Percentiles rank a stretch among this genome's conserved stretches.
These are phyloP conservation scores for Tetrahymena malaccensis DNA, from an alignment of 73 alveolate genomes.

Conservation along the genomic window DNA sequence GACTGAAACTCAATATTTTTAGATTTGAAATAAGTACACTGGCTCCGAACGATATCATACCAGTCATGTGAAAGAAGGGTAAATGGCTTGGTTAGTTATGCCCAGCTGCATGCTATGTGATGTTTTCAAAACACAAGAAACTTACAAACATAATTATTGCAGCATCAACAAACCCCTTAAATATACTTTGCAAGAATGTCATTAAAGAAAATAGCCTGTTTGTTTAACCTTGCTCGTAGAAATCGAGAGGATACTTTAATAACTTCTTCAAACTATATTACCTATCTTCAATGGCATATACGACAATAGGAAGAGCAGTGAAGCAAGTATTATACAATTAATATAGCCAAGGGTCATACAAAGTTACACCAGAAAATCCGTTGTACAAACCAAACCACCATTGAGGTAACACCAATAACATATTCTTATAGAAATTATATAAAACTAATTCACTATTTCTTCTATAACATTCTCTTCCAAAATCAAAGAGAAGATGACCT, in stretches of 20 bases:
- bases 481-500: conserved; percentile 71
- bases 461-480: conserved; percentile 90
- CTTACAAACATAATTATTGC: background rate
- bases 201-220: background rate
- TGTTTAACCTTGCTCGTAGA: background rate
- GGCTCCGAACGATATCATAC: background rate
- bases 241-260: background rate
- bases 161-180: background rate
- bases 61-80: background rate
- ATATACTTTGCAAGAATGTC: background rate
- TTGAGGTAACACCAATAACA: conserved; percentile 83
- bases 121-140: background rate
- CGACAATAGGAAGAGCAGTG: conserved; percentile 76
- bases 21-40: background rate
- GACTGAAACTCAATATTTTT: background rate
- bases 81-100: background rate
- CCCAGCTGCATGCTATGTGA: background rate
- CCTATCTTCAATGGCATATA: conserved; percentile 82
- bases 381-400: conserved; percentile 76
- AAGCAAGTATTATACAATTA: conserved; percentile 79
- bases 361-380: conserved; percentile 77
- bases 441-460: conserved; percentile 60
- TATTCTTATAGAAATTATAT: conserved; percentile 78
- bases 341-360: conserved; percentile 86
- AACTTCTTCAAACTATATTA: conserved; percentile 37